Evolutionary conservation across 2,329 filamentous ascomycete species (phyloP), one percentile per base, ranked within the genome.

Genomic region (Elsinoe batatas): DNA sequence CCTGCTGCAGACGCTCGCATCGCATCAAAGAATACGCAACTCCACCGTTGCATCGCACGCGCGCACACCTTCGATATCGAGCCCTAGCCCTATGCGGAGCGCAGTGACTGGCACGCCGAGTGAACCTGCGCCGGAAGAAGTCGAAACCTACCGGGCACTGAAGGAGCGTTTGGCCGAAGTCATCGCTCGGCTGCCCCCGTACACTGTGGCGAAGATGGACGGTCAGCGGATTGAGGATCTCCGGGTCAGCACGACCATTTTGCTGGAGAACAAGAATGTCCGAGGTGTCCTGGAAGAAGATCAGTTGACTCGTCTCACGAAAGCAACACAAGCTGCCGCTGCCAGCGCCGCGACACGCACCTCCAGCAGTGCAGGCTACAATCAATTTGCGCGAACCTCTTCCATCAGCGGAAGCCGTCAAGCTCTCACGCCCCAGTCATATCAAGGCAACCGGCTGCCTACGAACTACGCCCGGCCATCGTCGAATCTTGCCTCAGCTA

Each of bases 271-370:
- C 5, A 82, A 85, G 53, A 82, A 89, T 64, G 87, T 87, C 68
- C 80, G 79, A 60, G 90, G 90, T 3, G 81, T 85, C 3, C 84
- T 94, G 81, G 89, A 94, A 62, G 88, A 91, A 63, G 89, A 95
- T 62, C 85, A 89, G 61, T 65, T 72, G 1, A 69, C 73, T 1
- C 68, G 72, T 32, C 61, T 70, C 40, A 70, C 71, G 22, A 76
- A 75, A 60, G 60, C 63, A 22, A 61, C 63, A n/a, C 68, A 73
- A 12, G 60, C 63, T 42, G 63, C 63, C 1, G 67, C 66, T 3
- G 65, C 67, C 17, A 61, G 61, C 6, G 62, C 63, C 42, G 62
- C 67, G 3, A 61, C 60, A 11, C 63, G 66, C 5, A 62, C 64
- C 5, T 46, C 53, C 10, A 33, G 13, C 26, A 55, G 22, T 46